Percentiles rank a stretch among this genome's conserved stretches.
Evolutionary conservation across 495 filamentous ascomycete species (phyloP).

Genomic region (Tetracladium setigerum): DNA sequence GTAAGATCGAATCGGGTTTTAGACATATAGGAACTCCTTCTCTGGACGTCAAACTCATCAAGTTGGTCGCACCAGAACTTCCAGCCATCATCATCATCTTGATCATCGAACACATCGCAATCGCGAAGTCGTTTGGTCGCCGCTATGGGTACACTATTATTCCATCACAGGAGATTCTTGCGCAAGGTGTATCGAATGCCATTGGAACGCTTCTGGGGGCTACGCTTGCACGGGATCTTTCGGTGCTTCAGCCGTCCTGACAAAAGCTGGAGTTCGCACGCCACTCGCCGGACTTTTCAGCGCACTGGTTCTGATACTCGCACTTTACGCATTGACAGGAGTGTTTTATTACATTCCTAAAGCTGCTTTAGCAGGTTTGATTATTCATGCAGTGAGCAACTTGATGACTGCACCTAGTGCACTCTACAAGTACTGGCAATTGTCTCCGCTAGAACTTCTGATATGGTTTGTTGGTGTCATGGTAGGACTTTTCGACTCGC

Average conservation of each 20-base stretch:
- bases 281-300: conserved; percentile 88
- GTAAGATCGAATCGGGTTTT: conserved; percentile 17
- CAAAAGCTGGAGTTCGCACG: conserved; percentile 88
- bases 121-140: conserved; percentile 91
- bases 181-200: conserved; percentile 87
- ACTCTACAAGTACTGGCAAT: conserved; percentile 58
- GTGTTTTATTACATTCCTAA: conserved; percentile 93
- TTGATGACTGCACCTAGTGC: conserved; percentile 86
- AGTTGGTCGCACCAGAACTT: conserved; percentile 27
- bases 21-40: conserved; percentile 29
- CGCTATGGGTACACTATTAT: conserved; percentile 95
- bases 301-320: conserved; percentile 77
- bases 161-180: conserved; percentile 90
- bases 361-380: conserved; percentile 74
- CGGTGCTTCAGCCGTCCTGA: conserved; percentile 94
- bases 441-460: conserved; percentile 39
- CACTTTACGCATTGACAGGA: conserved; percentile 81
- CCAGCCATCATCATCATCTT: conserved; percentile 61
- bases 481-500: conserved; percentile 40
- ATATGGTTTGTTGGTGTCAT: conserved; percentile 46
- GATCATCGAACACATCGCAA: conserved; percentile 88
- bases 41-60: conserved; percentile 26
- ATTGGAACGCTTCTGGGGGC: conserved; percentile 87
- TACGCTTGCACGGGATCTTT: conserved; percentile 97
- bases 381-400: conserved; percentile 94